Evolutionary conservation across 2,329 filamentous ascomycete genomes (phyloP), one percentile per base, ranked within the genome.

Genomic region (Pseudogymnoascus sp.): DNA sequence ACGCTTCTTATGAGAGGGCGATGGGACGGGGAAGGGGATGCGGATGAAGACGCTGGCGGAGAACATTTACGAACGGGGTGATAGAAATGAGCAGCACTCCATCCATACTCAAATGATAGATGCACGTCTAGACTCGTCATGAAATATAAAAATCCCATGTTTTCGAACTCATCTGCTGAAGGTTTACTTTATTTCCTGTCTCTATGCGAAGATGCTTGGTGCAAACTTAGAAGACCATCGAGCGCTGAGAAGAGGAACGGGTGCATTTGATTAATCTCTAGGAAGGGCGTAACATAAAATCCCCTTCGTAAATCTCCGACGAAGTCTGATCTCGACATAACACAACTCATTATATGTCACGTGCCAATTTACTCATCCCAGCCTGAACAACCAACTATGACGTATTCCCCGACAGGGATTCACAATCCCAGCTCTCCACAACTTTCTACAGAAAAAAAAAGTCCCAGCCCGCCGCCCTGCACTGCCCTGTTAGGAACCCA

Each of bases 1-100:
- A 56, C 49, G 49, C 31, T 56, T 56, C 28, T 56, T 56, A 56
- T 56, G 49, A 56, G 46, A 56, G 46, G 46, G 46, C 46, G 46
- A 5, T 18, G 46, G 28, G 7, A 31, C 2, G 28, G 28, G 25
- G 46, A 53, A 18, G 49, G n/a, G 25, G 25, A 25, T 6, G 14
- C 8, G 25, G 46, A 53, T 31, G 49, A n/a, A n/a, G 25, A 25
- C 3, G 14, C n/a, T 34, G 49, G n/a, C 12, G 3, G 23, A 25
- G 14, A n/a, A 16, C 25, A 56, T 56, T 56, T 56, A 56, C 49
- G 49, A 56, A n/a, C 23, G n/a, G 23, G 28, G 31, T 18, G 49
- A 25, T 56, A 18, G 49, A 49, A 49, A 34, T 21, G n/a, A 31
- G 25, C n/a, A 31, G 25, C n/a, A 56, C 18, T 46, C 42, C 14